Percentiles rank a stretch among this genome's conserved stretches.
Conservation (phyloP, 2,329 filamentous ascomycete species). For the Periconia digitata region DNA sequence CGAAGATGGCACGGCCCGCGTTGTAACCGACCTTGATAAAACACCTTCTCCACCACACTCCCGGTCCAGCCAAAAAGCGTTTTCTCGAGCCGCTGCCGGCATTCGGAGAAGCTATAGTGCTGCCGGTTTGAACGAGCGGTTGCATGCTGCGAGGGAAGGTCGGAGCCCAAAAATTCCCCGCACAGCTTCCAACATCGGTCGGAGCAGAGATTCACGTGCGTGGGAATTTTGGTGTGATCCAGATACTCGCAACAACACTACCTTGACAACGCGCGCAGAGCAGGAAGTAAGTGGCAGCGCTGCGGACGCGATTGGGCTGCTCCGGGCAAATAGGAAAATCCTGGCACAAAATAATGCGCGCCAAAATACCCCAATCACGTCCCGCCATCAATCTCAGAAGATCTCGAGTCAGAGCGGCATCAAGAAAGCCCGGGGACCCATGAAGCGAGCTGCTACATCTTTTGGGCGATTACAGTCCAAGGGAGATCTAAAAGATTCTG, state of each 20-base stretch:
- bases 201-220: constrained; percentile 82
- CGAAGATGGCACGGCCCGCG: constrained; percentile 85
- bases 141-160: constrained; percentile 29
- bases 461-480: constrained; percentile 38
- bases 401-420: constrained; percentile 34
- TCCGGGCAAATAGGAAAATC: constrained; percentile 66
- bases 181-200: constrained; percentile 61
- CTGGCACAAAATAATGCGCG: constrained; percentile 61
- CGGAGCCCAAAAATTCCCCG: constrained; percentile 44
- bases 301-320: constrained; percentile 76
- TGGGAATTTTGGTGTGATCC: constrained; percentile 92
- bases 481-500: constrained; percentile 21
- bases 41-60: constrained; percentile 68
- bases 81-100: constrained; percentile 48
- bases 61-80: constrained; percentile 50
- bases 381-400: constrained; percentile 30
- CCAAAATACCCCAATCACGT: constrained; percentile 58
- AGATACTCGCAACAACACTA: constrained; percentile 66
- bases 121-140: constrained; percentile 46
- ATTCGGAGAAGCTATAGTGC: constrained; percentile 74
- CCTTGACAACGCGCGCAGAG: constrained; percentile 78
- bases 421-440: constrained; percentile 37
- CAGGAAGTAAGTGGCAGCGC: constrained; percentile 79
- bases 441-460: constrained; percentile 40
- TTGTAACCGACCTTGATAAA: constrained; percentile 68